These are phyloP conservation scores for Amoeboaphelidium occidentale DNA, from an alignment of 371 early-diverging fungal genomes.

Conservation along the genomic window DNA sequence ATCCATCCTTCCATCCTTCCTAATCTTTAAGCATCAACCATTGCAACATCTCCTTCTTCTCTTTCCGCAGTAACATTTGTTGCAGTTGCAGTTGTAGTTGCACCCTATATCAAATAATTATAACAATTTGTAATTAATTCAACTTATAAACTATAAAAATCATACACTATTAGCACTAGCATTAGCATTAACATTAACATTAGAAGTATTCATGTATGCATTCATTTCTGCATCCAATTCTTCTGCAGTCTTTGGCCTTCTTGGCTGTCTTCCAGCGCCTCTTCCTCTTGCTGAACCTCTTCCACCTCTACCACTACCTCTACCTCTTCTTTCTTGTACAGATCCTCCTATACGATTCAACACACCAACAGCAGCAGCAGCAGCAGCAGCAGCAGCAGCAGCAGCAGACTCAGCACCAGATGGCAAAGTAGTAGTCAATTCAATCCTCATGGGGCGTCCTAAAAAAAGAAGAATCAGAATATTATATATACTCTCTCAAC, in stretches of 20 bases:
- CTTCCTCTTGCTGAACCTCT: conserved; percentile 6
- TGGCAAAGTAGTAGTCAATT: conserved; percentile 27
- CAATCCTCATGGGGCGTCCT: conserved; percentile 42
- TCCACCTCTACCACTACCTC: conserved; percentile 12
- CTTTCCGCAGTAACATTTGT: too few species aligned
- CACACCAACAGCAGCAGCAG: conserved; percentile 2
- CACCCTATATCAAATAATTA: too few species aligned
- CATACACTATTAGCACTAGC: too few species aligned
- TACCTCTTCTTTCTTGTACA: conserved; percentile 7
- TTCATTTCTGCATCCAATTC: conserved; percentile 48
- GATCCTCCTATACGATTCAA: conserved; percentile 8
- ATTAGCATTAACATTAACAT: neutral
- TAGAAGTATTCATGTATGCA: conserved; percentile 25
- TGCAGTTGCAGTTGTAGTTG: too few species aligned
- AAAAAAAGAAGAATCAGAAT: neutral
- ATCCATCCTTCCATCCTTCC: too few species aligned
- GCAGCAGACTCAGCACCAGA: conserved; percentile 17
- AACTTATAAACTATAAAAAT: too few species aligned
- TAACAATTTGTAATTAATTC: too few species aligned
- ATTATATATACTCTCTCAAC: neutral
- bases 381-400: conserved; percentile 2
- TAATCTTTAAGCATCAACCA: too few species aligned
- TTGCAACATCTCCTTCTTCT: too few species aligned
- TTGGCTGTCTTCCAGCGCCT: conserved; percentile 6
- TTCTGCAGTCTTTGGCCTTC: conserved; percentile 20